Percentiles rank a stretch among this genome's conserved stretches.
Evolutionary conservation across 1,284 basidiomycete species (phyloP).

Genomic region (Heterobasidion irregulare): DNA sequence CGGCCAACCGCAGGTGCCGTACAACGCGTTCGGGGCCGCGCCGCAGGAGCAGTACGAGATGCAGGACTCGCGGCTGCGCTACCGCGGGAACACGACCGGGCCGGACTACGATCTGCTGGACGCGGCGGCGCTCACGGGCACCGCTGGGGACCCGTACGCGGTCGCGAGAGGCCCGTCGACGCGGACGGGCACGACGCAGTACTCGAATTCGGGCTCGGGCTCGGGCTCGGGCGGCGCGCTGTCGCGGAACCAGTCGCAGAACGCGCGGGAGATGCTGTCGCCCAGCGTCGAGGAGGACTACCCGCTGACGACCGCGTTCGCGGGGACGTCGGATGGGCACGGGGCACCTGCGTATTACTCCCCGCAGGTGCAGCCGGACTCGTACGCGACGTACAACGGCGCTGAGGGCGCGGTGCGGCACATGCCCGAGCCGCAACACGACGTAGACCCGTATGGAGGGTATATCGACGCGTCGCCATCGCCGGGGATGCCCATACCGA

Average conservation of each 20-base stretch:
- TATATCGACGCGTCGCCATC: slow-evolving; percentile 4
- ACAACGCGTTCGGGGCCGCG: slow-evolving; percentile 21
- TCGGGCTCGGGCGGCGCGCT: slow-evolving; percentile 6
- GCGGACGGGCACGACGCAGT: slow-evolving; percentile 1
- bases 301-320: neutral
- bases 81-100: slow-evolving; percentile 2
- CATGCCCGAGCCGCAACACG: slow-evolving; percentile 2
- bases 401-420: neutral
- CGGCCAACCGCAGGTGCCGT: slow-evolving; percentile 16
- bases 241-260: slow-evolving; percentile 8
- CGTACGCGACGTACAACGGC: neutral
- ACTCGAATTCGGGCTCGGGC: neutral
- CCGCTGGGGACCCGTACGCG: slow-evolving; percentile 12
- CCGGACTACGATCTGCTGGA: slow-evolving; percentile 19
- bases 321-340: neutral
- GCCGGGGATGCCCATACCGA: slow-evolving; percentile 6
- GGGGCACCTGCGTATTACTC: neutral
- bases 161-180: slow-evolving; percentile 11
- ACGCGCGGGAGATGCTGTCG: slow-evolving; percentile 4
- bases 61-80: slow-evolving; percentile 6
- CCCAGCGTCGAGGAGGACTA: slow-evolving; percentile 7
- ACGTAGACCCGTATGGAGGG: slow-evolving; percentile 11
- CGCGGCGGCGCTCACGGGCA: slow-evolving; percentile 8
- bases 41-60: slow-evolving; percentile 12
- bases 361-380: slow-evolving; percentile 1